A percentile compares a stretch with the other conserved stretches of the same genome.
Evolutionary conservation across 2,329 filamentous ascomycete species (phyloP).

Genomic region (Apiospora sp.): DNA sequence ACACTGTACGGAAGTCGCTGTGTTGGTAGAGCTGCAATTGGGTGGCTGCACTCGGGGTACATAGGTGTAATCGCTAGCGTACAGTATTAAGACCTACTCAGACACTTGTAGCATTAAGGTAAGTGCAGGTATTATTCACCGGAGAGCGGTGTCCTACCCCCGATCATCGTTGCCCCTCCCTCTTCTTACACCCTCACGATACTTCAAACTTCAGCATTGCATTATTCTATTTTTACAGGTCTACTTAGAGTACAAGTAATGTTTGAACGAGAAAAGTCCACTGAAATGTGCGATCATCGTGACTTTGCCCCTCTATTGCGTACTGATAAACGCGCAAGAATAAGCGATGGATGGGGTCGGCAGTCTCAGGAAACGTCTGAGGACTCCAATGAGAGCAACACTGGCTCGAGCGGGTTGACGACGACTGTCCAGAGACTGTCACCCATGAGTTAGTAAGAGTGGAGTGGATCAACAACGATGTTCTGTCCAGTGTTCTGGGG

Average conservation of each 20-base stretch:
- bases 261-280: not conserved
- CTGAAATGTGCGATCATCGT: not conserved
- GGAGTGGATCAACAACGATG: slow-evolving; percentile 1
- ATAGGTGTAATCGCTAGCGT: not conserved
- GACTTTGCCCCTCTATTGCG: not conserved
- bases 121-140: not conserved
- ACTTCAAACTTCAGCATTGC: slow-evolving; percentile 1
- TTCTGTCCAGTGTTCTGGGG: slow-evolving; percentile 3
- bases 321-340: not conserved
- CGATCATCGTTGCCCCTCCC: slow-evolving; percentile 3
- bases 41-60: slow-evolving; percentile 5
- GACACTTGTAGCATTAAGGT: not conserved
- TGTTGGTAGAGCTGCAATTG: not conserved
- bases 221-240: slow-evolving; percentile 8
- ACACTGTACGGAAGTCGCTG: not conserved
- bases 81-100: not conserved
- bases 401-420: not conserved
- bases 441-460: not conserved
- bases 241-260: not conserved
- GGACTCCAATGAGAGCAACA: slow-evolving; percentile 6
- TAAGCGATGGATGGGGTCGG: not conserved
- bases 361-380: slow-evolving; percentile 20
- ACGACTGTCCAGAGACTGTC: not conserved
- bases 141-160: not conserved
- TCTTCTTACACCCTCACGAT: not conserved